Base-by-base conservation (phyloP, 2,329 filamentous ascomycete genomes). In the Emmonsia crescens region DNA sequence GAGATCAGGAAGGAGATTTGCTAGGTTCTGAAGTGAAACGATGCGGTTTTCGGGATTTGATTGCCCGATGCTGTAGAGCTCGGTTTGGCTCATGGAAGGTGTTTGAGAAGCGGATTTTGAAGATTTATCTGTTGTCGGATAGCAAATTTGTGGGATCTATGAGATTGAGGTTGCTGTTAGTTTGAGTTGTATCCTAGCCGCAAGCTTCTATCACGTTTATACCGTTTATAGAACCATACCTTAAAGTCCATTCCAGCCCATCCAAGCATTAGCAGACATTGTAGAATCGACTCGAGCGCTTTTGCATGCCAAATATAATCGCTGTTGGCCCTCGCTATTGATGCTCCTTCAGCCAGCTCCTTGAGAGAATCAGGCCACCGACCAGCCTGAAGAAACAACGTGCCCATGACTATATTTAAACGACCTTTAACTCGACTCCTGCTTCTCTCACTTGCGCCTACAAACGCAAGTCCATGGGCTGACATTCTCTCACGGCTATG, bases 221-320 rank as follows among this genome's bases (percentile, higher is more conserved):
- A 4, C 12, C 5, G 4, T 29, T 49, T 9, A 27, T 49, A 49
- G 3, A 29, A n/a, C 61, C 66, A 59, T 66, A 75, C 74, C 68
- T 76, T 74, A 60, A 97, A 97, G 70, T 94, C 89, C 68, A 93
- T 80, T 3, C 87, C 88, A 42, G 87, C 84, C 89, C 91, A 96
- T 36, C 86, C 89, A 64, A 96, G 85, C 68, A 97, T 83, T 48
- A 97, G 71, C 66, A 97, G 81, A 70, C 88, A 91, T 31, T 96
- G 81, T 55, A 94, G 78, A 63, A 96, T 89, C 33, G 92, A 85
- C 72, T 99, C 95, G 24, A 99, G 80, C 0, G 91, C 92, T 75
- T 97, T 97, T 21, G 89, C 94, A 76, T 96, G 91, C 93, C 94
- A 99, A n/a, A 97, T 74, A 74, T 96, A 90, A 74, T 99, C 94